Percentiles rank a stretch among this genome's conserved stretches.
Evolutionary conservation across 345 rosid species (phyloP).

Genomic region (Lepidium aucheri): DNA sequence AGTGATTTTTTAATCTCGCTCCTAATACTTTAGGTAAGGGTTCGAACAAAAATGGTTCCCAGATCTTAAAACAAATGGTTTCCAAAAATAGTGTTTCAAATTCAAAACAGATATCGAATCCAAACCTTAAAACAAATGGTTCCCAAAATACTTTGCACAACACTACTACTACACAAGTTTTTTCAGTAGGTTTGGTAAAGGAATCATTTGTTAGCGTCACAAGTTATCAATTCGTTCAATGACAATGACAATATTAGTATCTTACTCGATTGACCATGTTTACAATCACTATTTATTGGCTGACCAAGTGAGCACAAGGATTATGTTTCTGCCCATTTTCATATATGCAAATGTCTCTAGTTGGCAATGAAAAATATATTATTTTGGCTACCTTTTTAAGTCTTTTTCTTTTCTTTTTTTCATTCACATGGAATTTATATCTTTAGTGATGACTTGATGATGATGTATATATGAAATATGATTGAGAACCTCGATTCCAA

Average conservation of each 20-base stretch:
- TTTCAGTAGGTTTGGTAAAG: too few relatives aligned
- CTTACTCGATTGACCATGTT: not conserved
- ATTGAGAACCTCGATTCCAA: constrained; percentile 19
- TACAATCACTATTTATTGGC: not conserved
- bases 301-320: not conserved
- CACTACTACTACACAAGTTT: too few relatives aligned
- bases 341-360: not conserved
- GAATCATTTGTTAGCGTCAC: too few relatives aligned
- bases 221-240: too few relatives aligned
- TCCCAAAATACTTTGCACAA: too few relatives aligned
- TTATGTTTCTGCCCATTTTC: not conserved
- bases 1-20: too few relatives aligned
- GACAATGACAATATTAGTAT: not conserved
- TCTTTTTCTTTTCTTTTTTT: not conserved
- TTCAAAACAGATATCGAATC: too few relatives aligned
- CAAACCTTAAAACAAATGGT: too few relatives aligned
- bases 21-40: too few relatives aligned
- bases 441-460: constrained; percentile 22
- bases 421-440: not conserved
- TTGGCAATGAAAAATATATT: not conserved
- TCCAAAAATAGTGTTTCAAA: too few relatives aligned
- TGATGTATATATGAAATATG: constrained; percentile 22
- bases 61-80: too few relatives aligned
- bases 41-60: too few relatives aligned
- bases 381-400: not conserved